phyloP scores from a whole-genome alignment of 441 rosid genomes.

The Hura crepitans region DNA sequence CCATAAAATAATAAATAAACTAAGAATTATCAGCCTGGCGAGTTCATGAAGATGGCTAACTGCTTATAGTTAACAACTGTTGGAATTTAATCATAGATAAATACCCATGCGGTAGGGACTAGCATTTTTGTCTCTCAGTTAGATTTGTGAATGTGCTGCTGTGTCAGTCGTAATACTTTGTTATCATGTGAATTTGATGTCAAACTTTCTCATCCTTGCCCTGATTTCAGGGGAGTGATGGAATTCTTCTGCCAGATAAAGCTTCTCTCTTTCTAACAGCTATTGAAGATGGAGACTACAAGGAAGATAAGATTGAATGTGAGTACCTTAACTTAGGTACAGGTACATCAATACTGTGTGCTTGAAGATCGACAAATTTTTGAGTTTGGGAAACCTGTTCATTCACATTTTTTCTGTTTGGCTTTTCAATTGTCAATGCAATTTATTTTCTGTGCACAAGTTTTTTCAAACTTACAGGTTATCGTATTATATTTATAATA shows the following conservation, averaged over 20 bases:
- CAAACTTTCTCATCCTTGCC: constrained; percentile 9
- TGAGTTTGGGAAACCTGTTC: too few species aligned
- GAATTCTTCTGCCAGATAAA: constrained; percentile 85
- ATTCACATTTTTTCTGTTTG: constrained; percentile 4
- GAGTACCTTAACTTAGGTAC: constrained; percentile 26
- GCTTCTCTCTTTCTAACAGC: constrained; percentile 89
- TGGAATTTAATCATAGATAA: not conserved
- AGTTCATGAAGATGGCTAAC: not conserved
- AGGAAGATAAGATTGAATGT: constrained; percentile 96
- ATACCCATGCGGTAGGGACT: not conserved
- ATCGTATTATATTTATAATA: not conserved
- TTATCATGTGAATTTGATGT: constrained; percentile 1
- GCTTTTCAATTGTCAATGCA: constrained; percentile 12
- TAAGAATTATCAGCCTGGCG: not conserved
- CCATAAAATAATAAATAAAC: not conserved
- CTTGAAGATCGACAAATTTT: constrained; percentile 5
- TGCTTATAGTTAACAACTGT: not conserved
- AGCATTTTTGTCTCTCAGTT: not conserved
- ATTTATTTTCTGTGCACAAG: not conserved
- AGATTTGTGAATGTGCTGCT: not conserved
- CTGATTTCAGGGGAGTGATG: constrained; percentile 60
- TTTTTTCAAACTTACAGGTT: not conserved
- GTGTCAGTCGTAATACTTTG: not conserved
- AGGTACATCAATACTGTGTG: constrained; percentile 11
- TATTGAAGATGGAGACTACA: constrained; percentile 94